A percentile compares a stretch with the other conserved stretches of the same genome.
phyloP scores from a whole-genome alignment of 306 rosid genomes.

The Sphenostylis stenocarpa region DNA sequence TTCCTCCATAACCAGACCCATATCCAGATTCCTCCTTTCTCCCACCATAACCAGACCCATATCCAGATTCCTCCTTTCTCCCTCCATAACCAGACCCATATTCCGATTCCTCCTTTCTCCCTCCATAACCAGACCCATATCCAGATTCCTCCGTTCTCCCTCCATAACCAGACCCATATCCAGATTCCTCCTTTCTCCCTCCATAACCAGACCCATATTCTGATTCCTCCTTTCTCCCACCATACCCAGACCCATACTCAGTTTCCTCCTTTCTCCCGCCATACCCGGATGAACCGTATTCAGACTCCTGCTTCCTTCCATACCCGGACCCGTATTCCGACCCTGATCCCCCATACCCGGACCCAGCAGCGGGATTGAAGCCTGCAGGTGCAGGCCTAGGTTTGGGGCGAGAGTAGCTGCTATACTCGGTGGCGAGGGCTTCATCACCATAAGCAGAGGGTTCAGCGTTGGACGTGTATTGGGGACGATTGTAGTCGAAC shows the following conservation, averaged over 20 bases:
- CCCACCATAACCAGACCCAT: slow-evolving; percentile 25
- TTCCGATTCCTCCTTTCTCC: slow-evolving; percentile 5
- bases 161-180: slow-evolving; percentile 11
- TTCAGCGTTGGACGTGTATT: slow-evolving; percentile 47
- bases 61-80: slow-evolving; percentile 1
- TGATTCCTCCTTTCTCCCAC: not conserved
- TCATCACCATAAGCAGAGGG: slow-evolving; percentile 76
- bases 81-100: slow-evolving; percentile 24
- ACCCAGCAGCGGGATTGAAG: slow-evolving; percentile 25
- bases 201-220: not conserved
- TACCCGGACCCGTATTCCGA: slow-evolving; percentile 32
- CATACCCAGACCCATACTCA: not conserved
- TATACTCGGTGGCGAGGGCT: slow-evolving; percentile 67
- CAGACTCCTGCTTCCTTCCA: slow-evolving; percentile 26
- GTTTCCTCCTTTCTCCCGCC: not conserved
- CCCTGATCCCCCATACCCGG: slow-evolving; percentile 4
- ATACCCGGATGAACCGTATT: not conserved
- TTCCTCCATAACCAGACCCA: slow-evolving; percentile 24
- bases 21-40: slow-evolving; percentile 6
- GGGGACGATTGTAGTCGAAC: slow-evolving; percentile 82
- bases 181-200: not conserved
- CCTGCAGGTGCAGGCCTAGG: slow-evolving; percentile 48
- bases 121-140: slow-evolving; percentile 25
- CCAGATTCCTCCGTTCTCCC: slow-evolving; percentile 1
- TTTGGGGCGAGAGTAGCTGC: slow-evolving; percentile 65